Conservation (phyloP, 305 asterid species). For the Solanum aculeatissimum region DNA sequence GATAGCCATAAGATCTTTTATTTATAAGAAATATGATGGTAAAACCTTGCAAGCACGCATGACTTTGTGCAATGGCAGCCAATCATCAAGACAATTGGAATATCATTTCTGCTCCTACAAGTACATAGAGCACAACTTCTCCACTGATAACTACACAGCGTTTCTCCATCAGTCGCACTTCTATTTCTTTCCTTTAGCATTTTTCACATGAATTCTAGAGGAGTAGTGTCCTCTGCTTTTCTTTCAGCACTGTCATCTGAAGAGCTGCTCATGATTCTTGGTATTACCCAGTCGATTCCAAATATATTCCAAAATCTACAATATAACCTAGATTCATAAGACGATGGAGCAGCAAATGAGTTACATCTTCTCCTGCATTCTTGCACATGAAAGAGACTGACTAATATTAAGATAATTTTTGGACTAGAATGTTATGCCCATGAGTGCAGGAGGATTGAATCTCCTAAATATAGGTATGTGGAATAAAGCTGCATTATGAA, state of each 20-base stretch:
- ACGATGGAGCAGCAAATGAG: not conserved
- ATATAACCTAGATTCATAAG: not conserved
- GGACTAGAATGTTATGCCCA: too few relatives aligned
- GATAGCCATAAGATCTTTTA: not conserved
- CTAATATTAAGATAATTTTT: not conserved
- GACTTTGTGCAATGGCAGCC: not conserved
- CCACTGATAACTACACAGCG: not conserved
- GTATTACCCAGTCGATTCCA: not conserved
- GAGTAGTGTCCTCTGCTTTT: not conserved
- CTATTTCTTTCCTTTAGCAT: not conserved
- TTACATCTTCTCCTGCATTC: not conserved
- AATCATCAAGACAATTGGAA: not conserved
- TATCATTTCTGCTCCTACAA: not conserved
- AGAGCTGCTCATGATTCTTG: not conserved
- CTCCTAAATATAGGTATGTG: too few relatives aligned
- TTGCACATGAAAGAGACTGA: not conserved
- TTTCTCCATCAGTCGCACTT: not conserved
- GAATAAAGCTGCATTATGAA: too few relatives aligned
- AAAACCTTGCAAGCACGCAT: not conserved
- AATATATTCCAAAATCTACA: not conserved
- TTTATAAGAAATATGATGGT: not conserved
- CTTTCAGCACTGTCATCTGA: not conserved
- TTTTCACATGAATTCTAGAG: not conserved
- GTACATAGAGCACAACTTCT: not conserved
- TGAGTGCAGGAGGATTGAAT: too few relatives aligned